Conservation (phyloP, 2,329 filamentous ascomycete species). For the Curvularia eragrostidis region DNA sequence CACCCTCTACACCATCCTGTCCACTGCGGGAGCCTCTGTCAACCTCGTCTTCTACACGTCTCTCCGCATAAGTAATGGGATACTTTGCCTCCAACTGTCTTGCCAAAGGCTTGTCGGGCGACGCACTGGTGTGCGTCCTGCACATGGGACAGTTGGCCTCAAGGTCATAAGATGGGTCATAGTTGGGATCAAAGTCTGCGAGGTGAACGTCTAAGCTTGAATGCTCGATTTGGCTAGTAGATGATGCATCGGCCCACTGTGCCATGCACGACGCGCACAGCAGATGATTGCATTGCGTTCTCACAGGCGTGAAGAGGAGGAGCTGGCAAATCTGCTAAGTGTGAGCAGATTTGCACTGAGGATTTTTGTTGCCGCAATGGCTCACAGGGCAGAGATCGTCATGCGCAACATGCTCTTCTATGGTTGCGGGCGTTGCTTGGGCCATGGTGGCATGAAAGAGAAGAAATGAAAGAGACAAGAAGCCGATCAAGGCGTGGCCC, state of each 20-base stretch:
- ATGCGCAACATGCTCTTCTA: slow-evolving; percentile 38
- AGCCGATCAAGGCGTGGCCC: background rate
- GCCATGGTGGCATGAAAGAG: slow-evolving; percentile 4
- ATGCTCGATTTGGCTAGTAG: slow-evolving; percentile 46
- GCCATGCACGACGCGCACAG: slow-evolving; percentile 57
- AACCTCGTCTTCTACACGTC: slow-evolving; percentile 45
- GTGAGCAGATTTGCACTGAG: background rate
- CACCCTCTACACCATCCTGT: slow-evolving; percentile 44
- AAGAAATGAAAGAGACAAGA: no score
- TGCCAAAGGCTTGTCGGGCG: slow-evolving; percentile 34
- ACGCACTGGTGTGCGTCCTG: slow-evolving; percentile 49
- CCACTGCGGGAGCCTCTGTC: slow-evolving; percentile 33
- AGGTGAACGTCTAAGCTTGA: slow-evolving; percentile 50
- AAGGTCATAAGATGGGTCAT: slow-evolving; percentile 39
- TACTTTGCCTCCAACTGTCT: slow-evolving; percentile 45
- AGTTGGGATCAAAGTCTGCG: slow-evolving; percentile 48
- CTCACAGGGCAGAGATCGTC: slow-evolving; percentile 54
- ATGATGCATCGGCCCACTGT: slow-evolving; percentile 54
- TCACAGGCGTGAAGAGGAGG: slow-evolving; percentile 53
- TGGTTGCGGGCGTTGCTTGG: background rate
- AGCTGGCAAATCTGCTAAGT: slow-evolving; percentile 51
- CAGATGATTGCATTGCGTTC: slow-evolving; percentile 53
- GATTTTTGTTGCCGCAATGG: background rate
- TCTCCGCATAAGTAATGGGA: slow-evolving; percentile 45
- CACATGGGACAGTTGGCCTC: slow-evolving; percentile 57